Base-by-base conservation (phyloP, 2,329 filamentous ascomycete species). In the Cylindrodendrum hubeiense region DNA sequence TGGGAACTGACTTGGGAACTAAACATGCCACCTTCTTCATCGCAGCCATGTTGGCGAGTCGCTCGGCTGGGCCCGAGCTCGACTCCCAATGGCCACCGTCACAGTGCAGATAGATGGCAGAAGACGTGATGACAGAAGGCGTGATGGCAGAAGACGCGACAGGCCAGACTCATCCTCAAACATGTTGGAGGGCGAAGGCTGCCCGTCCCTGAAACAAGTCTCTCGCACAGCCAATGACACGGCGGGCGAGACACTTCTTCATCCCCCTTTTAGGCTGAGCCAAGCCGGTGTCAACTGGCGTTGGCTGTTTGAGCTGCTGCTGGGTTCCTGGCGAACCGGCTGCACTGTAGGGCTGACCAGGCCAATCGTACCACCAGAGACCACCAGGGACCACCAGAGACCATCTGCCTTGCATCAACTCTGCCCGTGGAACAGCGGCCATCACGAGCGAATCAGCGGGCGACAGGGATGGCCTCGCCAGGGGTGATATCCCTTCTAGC, bases 371-470 rank as follows among this genome's bases (percentile, higher is more conserved):
- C 33, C 15, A 34, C 9, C 10, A 2, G 15, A 9, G 33, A 13
- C 10, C 33, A 13, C 10, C 37, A n/a, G 46, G 30, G 8, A 10
- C 30, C 52, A 66, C 63, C 54, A 44, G 37, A 39, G 37, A 64
- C 63, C 68, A 65, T 72, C 65, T 70, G 71, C 68, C 72, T 74
- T 65, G 67, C 67, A 72, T 70, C 67, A 69, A 71, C 67, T 71
- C 66, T 69, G 68, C 69, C 73, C 75, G 71, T 74, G 71, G 53
- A 72, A 77, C 69, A 75, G 58, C 60, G 75, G 71, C 64, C 75
- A 60, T 65, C 78, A 79, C 71, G 72, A 75, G 72, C 74, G 71
- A 75, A 75, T 75, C 74, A 75, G 46, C 24, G 47, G 10, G 37
- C 26, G 44, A n/a, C 62, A 51, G 43, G 49, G 49, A 21, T 62